A percentile compares a stretch with the other conserved stretches of the same genome.
Evolutionary conservation across 805 yeast genomes (phyloP).

Genomic region (Aciculoconidium aculeatum): DNA sequence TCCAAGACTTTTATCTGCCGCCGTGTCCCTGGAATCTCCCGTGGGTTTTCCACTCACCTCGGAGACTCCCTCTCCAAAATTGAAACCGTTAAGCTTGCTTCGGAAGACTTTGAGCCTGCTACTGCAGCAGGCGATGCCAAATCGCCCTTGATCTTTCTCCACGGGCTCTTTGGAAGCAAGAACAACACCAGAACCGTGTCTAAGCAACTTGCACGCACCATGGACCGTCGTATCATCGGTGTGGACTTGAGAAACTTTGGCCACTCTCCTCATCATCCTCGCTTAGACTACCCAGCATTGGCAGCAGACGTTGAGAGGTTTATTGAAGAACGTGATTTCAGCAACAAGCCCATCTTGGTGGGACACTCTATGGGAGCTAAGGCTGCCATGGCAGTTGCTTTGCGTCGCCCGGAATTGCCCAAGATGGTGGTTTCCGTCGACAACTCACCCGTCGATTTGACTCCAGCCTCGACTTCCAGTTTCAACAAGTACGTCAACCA

Average conservation of each 20-base stretch:
- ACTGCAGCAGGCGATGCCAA: constrained; percentile 17
- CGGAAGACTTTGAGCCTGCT: constrained; percentile 30
- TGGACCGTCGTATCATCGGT: constrained; percentile 58
- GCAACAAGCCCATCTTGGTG: constrained; percentile 50
- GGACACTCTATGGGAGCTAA: constrained; percentile 96
- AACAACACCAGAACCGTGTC: constrained; percentile 80
- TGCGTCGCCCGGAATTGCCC: constrained; percentile 59
- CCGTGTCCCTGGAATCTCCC: constrained; percentile 4
- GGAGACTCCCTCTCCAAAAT: constrained; percentile 26
- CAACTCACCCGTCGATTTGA: constrained; percentile 76
- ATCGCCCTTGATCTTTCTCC: constrained; percentile 72
- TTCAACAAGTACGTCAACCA: constrained; percentile 67
- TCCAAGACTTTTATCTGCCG: constrained; percentile 1
- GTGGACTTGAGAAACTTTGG: constrained; percentile 90
- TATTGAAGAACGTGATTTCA: constrained; percentile 39
- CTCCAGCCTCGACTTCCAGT: constrained; percentile 39
- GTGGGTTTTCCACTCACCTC: no score
- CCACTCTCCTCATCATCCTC: constrained; percentile 67
- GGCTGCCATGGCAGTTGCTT: constrained; percentile 79
- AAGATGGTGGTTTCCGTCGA: constrained; percentile 72
- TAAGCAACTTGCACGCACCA: constrained; percentile 40
- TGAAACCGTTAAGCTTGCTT: constrained; percentile 48
- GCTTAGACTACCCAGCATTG: constrained; percentile 75
- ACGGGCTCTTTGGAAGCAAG: constrained; percentile 85
- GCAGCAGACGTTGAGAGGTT: constrained; percentile 83